Percentiles rank a stretch among this genome's conserved stretches.
Conservation (phyloP, 208 protist genomes). For the Trypanosomatidae sp. region DNA sequence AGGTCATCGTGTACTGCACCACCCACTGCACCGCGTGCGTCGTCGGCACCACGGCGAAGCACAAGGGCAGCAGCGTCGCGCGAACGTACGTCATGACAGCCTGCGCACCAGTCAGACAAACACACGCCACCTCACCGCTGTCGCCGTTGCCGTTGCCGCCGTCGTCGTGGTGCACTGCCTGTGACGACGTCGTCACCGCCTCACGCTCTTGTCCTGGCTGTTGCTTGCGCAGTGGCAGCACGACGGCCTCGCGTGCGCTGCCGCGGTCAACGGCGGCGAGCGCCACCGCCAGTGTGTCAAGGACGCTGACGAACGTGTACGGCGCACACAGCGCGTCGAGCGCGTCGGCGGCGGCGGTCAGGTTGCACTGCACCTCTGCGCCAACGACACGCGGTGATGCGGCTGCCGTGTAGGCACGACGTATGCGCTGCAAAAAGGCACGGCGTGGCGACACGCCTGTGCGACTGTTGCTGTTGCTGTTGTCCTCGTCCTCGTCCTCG, state of each 20-base stretch:
- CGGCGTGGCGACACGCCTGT: neutral
- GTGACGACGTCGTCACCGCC: no score
- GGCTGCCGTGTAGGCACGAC: no score
- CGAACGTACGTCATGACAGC: slow-evolving; percentile 43
- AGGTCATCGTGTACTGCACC: slow-evolving; percentile 74
- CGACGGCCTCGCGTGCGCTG: slow-evolving; percentile 14
- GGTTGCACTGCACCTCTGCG: slow-evolving; percentile 43
- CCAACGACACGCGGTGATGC: no score
- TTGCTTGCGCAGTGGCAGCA: no score
- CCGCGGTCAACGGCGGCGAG: slow-evolving; percentile 54
- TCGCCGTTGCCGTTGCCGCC: no score
- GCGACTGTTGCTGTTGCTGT: slow-evolving; percentile 12
- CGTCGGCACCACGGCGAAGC: slow-evolving; percentile 18
- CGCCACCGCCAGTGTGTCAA: slow-evolving; percentile 23
- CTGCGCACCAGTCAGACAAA: slow-evolving; percentile 49
- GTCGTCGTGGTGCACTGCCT: no score
- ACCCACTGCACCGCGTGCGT: slow-evolving; percentile 73
- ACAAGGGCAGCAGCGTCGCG: slow-evolving; percentile 19
- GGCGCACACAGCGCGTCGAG: slow-evolving; percentile 29
- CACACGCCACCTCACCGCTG: no score
- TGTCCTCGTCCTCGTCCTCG: no score
- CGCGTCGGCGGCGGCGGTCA: slow-evolving; percentile 20
- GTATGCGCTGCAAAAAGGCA: no score
- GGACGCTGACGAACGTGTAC: slow-evolving; percentile 33
- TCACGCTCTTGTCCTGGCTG: no score